These are phyloP conservation scores for Elsinoe batatas DNA, from an alignment of 2,329 filamentous ascomycete species.

Conservation along the genomic window DNA sequence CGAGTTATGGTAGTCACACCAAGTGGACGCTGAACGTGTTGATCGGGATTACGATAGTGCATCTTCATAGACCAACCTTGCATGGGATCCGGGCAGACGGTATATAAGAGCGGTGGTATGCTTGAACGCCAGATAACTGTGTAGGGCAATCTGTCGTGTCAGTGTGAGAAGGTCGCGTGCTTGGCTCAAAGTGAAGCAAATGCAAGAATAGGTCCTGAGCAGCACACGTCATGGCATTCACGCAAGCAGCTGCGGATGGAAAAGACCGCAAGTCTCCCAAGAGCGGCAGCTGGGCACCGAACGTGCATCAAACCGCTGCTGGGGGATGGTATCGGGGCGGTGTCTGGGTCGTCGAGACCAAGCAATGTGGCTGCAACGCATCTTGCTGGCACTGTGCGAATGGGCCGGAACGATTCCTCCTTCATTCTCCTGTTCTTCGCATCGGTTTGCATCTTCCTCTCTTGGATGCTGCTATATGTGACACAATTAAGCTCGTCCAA, in stretches of 20 bases:
- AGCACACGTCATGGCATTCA: constrained; percentile 7
- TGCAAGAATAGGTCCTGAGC: constrained; percentile 6
- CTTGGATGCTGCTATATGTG: constrained; percentile 5
- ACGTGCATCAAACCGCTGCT: background rate
- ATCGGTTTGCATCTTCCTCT: background rate
- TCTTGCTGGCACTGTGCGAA: background rate
- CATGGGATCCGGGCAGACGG: background rate
- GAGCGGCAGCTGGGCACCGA: background rate
- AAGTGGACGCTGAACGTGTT: background rate
- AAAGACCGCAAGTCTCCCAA: background rate
- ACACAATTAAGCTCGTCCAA: constrained; percentile 7
- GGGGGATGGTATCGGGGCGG: background rate
- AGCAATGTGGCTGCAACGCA: constrained; percentile 4
- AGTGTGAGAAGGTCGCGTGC: background rate
- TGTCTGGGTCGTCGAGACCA: background rate
- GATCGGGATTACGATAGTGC: background rate
- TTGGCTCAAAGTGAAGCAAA: background rate
- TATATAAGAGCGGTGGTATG: constrained; percentile 2
- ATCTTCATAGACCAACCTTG: background rate
- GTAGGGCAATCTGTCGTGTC: background rate
- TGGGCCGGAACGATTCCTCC: background rate
- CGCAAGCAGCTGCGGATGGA: constrained; percentile 8
- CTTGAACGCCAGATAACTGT: background rate
- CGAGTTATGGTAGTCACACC: background rate
- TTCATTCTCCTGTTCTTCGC: background rate